Evolutionary conservation across 2,329 filamentous ascomycete species (phyloP).

Genomic region (Phyllosticta ampelicida): DNA sequence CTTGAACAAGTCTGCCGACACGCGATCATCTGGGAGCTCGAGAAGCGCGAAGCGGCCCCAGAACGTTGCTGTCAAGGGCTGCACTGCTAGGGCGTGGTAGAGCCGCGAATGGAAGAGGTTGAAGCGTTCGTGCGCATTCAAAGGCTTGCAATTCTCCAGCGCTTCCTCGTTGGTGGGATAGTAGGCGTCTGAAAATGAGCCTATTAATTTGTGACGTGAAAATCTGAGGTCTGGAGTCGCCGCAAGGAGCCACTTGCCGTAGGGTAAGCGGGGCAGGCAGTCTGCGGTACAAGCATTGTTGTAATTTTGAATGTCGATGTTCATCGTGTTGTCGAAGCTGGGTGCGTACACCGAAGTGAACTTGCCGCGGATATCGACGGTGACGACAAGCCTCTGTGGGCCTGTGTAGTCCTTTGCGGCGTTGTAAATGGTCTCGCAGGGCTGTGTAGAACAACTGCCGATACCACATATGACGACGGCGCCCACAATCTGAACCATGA

Average conservation of each 20-base stretch:
- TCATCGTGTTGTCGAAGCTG: not conserved
- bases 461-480: too few species aligned
- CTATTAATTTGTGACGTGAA: not conserved
- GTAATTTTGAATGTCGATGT: not conserved
- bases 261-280: not conserved
- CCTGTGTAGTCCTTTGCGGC: not conserved
- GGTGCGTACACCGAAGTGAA: not conserved
- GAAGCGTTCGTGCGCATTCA: not conserved
- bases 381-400: not conserved
- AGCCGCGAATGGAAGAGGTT: not conserved
- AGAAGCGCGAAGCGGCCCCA: too few species aligned
- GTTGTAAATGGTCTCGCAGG: too few species aligned
- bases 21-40: too few species aligned
- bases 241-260: not conserved
- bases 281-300: not conserved
- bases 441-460: too few species aligned
- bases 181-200: not conserved
- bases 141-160: not conserved
- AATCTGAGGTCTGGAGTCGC: not conserved
- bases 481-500: too few species aligned
- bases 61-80: too few species aligned
- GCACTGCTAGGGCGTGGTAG: not conserved
- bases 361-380: not conserved
- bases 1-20: not conserved
- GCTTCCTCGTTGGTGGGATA: not conserved